These are phyloP conservation scores for Paracorniculantispora psalliotae DNA, from an alignment of 2,329 filamentous ascomycete genomes.

Conservation along the genomic window DNA sequence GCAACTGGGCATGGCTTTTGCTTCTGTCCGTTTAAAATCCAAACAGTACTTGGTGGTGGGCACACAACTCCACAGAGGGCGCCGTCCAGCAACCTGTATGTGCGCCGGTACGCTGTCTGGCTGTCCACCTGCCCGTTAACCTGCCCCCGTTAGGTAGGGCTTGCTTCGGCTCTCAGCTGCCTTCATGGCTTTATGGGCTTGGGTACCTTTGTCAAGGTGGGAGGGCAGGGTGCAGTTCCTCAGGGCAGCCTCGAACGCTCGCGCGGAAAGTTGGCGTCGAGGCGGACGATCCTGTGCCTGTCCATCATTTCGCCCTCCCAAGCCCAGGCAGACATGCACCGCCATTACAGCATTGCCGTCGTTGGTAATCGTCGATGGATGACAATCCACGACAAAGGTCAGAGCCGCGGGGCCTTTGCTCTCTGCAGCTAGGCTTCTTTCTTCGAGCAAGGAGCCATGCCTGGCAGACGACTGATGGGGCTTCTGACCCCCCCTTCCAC, in stretches of 20 bases:
- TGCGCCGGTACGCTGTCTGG: neutral
- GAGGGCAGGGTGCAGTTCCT: neutral
- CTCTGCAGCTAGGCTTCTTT: neutral
- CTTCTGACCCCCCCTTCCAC: neutral
- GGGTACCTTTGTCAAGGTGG: conserved; percentile 10
- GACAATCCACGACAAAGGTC: neutral
- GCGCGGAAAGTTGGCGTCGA: neutral
- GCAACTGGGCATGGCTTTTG: conserved; percentile 5
- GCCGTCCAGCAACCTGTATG: neutral
- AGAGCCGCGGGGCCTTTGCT: neutral
- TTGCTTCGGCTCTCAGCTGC: conserved; percentile 7
- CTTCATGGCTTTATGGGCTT: neutral
- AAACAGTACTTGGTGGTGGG: conserved; percentile 1
- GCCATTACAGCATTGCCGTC: neutral
- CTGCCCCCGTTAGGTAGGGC: conserved; percentile 6
- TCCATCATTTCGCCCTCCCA: neutral
- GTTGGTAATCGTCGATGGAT: neutral
- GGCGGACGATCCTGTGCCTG: neutral
- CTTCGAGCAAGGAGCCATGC: neutral
- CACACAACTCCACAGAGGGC: neutral
- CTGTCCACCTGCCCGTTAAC: neutral
- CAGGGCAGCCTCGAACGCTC: neutral
- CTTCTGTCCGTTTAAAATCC: conserved; percentile 13
- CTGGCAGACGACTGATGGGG: neutral
- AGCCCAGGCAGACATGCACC: neutral